phyloP scores from a whole-genome alignment of 352 stramenopile genomes.

The Globisporangium paroecandrum region DNA sequence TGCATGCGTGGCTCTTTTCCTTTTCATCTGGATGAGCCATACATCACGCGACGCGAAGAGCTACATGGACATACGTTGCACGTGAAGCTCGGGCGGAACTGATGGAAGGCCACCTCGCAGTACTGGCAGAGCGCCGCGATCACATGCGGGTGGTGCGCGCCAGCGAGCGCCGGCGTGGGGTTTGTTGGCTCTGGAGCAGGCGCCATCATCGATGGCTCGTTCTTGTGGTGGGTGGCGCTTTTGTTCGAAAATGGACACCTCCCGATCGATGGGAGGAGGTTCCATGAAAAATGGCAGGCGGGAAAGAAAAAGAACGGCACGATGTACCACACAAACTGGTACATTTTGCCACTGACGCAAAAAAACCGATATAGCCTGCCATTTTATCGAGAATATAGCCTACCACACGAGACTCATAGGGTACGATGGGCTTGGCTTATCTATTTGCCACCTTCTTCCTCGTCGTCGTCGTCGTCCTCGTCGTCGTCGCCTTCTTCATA shows the following conservation, averaged over 20 bases:
- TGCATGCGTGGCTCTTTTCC: constrained; percentile 3
- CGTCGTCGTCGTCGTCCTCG: constrained; percentile 18
- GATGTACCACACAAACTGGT: neutral
- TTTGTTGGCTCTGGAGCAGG: neutral
- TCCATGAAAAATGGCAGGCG: neutral
- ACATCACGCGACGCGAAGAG: neutral
- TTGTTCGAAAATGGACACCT: constrained; percentile 6
- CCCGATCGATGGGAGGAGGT: neutral
- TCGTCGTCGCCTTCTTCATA: constrained; percentile 30
- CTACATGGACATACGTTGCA: constrained; percentile 34
- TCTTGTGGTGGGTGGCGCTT: neutral
- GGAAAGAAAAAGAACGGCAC: neutral
- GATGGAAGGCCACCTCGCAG: constrained; percentile 41
- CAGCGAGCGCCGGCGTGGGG: neutral
- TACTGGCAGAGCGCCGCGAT: constrained; percentile 31
- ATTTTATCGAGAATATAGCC: constrained; percentile 5
- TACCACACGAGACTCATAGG: neutral
- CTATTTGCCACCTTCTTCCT: constrained; percentile 11
- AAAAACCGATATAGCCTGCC: constrained; percentile 1
- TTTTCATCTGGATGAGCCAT: neutral
- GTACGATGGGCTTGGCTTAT: neutral
- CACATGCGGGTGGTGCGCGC: neutral
- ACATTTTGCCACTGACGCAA: constrained; percentile 1
- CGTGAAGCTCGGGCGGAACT: constrained; percentile 29
- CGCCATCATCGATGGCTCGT: neutral